phyloP scores from a whole-genome alignment of 352 stramenopile species.

The Globisporangium barbulae region DNA sequence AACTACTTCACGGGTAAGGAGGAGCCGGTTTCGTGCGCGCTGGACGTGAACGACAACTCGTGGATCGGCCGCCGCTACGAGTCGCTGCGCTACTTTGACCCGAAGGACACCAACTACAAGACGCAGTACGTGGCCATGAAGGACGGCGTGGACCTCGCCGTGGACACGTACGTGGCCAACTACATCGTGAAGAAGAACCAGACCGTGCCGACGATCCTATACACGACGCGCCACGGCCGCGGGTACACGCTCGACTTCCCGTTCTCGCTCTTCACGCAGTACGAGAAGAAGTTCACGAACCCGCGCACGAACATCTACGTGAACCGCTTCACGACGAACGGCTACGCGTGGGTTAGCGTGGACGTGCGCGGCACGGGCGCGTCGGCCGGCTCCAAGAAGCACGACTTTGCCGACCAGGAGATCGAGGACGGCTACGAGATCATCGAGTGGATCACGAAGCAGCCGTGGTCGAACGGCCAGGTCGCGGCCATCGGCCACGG shows the following conservation, averaged over 20 bases:
- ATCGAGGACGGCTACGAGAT: conserved; percentile 72
- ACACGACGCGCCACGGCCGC: conserved; percentile 74
- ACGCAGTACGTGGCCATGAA: conserved; percentile 74
- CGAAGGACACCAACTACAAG: conserved; percentile 58
- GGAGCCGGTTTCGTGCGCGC: conserved; percentile 48
- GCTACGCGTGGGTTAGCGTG: conserved; percentile 75
- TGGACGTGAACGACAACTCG: conserved; percentile 73
- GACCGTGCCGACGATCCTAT: conserved; percentile 62
- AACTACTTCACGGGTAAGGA: conserved; percentile 65
- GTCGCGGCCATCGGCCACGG: conserved; percentile 71
- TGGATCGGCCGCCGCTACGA: conserved; percentile 69
- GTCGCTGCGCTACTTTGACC: conserved; percentile 75
- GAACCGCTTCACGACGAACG: conserved; percentile 64
- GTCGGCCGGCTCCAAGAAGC: conserved; percentile 59
- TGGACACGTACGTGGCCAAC: conserved; percentile 70
- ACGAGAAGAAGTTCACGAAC: conserved; percentile 76
- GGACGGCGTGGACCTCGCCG: conserved; percentile 66
- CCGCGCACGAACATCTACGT: conserved; percentile 74
- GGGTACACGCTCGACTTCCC: conserved; percentile 80
- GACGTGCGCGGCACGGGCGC: conserved; percentile 77
- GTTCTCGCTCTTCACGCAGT: conserved; percentile 66
- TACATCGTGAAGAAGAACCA: conserved; percentile 59
- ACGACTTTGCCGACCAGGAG: conserved; percentile 71
- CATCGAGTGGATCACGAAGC: conserved; percentile 78
- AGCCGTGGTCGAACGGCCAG: conserved; percentile 78